Evolutionary conservation across 805 yeast genomes (phyloP), one percentile per base, ranked within the genome.

Genomic region (Starmerella cellae): DNA sequence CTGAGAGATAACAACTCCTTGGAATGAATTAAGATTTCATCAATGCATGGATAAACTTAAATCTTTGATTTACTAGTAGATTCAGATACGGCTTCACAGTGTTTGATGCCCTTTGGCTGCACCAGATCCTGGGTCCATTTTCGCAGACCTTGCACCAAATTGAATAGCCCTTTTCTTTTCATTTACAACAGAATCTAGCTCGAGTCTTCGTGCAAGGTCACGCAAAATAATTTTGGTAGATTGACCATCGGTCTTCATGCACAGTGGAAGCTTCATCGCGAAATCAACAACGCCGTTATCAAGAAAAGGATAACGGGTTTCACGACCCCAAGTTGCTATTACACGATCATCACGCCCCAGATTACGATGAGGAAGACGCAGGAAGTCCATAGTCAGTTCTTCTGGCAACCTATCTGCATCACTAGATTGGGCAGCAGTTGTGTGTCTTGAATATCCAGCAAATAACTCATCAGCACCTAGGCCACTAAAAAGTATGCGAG

Each of bases 381-480:
- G 67, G 24, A 91, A 75, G 55, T 91, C 97, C 40, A 68, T 62
- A 14, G 70, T 69, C 33, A 91, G 65, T 53, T 84, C 94, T 2
- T 58, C 57, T 0, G 68, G 64, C 14, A 91, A 64, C 22, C 67
- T 66, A 0, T 53, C 57, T 24, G 68, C 65, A 1, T 67, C 62
- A 27, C 64, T 63, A 9, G 45, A 37, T 18, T 58, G 55, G 6
- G 54, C 50, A 4, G 31, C 39, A 16, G 54, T 43, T 1, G 64
- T 78, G 52, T 91, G 93, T 35, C 96, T 69, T 19, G 94, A 82
- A 58, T 91, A 91, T 0, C 99, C 99, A 0, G 95, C 99, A 65
- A 82, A 87, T 17, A 91, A 62, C 60, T 91, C 99, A 62, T 91
- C 99, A 0, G 98, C 98, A 1, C 99, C 99, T 11, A 91, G 66